Evolutionary conservation across 2,329 filamentous ascomycete species (phyloP).

Genomic region (Rasamsonia emersonii): DNA sequence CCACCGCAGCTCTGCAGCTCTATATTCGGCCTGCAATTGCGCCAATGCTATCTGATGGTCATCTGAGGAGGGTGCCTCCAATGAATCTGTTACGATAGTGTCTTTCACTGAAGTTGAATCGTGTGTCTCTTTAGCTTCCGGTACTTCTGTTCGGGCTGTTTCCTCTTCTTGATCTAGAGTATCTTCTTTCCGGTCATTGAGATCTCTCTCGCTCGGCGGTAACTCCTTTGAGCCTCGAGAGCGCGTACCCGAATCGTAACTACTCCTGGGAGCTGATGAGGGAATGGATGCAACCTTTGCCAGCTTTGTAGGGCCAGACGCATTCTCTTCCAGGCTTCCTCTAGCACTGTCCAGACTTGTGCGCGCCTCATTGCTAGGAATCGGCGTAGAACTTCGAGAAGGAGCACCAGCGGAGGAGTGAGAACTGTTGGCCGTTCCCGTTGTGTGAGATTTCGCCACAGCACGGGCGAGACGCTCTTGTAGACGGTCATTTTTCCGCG

Average conservation of each 20-base stretch:
- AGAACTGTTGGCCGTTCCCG: slow-evolving; percentile 37
- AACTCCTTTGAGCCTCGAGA: slow-evolving; percentile 21
- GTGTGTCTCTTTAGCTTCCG: too few relatives aligned
- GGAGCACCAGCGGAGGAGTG: slow-evolving; percentile 39
- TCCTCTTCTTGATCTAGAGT: slow-evolving; percentile 2
- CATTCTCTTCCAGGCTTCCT: slow-evolving; percentile 15
- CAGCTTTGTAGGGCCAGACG: slow-evolving; percentile 8
- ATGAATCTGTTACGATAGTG: slow-evolving; percentile 7
- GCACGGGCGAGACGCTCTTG: slow-evolving; percentile 86
- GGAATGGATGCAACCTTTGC: slow-evolving; percentile 8
- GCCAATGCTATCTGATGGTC: slow-evolving; percentile 39
- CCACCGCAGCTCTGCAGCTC: slow-evolving; percentile 48
- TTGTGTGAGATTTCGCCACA: slow-evolving; percentile 62
- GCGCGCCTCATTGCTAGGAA: slow-evolving; percentile 37
- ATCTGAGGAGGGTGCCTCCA: slow-evolving; percentile 12
- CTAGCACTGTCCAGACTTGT: slow-evolving; percentile 26
- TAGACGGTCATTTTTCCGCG: slow-evolving; percentile 66
- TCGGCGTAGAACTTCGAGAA: slow-evolving; percentile 45
- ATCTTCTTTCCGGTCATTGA: slow-evolving; percentile 4
- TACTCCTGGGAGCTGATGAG: slow-evolving; percentile 15
- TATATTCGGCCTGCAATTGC: slow-evolving; percentile 42
- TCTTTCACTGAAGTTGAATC: slow-evolving; percentile 6
- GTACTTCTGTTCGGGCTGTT: slow-evolving; percentile 1
- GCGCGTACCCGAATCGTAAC: slow-evolving; percentile 19
- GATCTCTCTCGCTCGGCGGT: neutral